Base-by-base conservation (phyloP, 1,284 basidiomycete species). In the Ceratobasidium papillatum region DNA sequence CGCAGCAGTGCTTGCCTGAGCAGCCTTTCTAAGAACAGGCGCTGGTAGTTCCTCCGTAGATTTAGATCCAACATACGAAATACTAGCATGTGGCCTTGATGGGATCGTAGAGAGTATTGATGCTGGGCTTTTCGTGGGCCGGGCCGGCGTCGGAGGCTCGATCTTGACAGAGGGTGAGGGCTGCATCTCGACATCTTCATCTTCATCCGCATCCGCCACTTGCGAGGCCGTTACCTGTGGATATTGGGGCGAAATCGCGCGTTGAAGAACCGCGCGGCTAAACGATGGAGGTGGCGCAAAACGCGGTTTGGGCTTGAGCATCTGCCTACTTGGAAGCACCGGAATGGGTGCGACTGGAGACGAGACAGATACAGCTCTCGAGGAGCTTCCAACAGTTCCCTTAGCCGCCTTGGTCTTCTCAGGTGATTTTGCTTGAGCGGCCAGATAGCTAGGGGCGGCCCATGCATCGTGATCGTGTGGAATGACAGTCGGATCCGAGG, bases 391-490 rank as follows among this genome's bases (percentile, higher is more conserved):
- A 12, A 51, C 45, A 19, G 30, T 12, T n/a, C 14, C 30, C 45
- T 34, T 47, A 27, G 12, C 45, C 30, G 30, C 2, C 1, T 19
- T 34, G 7, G 4, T 14, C 22, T 49, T 25, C 36, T 41, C 41
- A 8, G 27, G 19, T 8, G 19, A 5, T 45, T 51, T 49, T 9
- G 41, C 17, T 22, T 38, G 64, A 5, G 30, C 8, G 19, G 45
- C 30, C 58, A 43, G 51, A 47, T 59, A 73, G 19, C 59, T 63
- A 62, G 71, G 71, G 47, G 45, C 51, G 3, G 47, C 8, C 71
- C 71, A 73, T 41, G 71, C 71, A 14, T 73, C 47, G 17, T 73
- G 71, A 41, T 73, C 36, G 49, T 73, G 71, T 25, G 71, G 47
- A 19, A 73, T 73, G 41, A 51, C 36, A 34, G 58, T 43, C 58